Conservation (phyloP, 2,329 filamentous ascomycete species). For the Anthostomella pinea region DNA sequence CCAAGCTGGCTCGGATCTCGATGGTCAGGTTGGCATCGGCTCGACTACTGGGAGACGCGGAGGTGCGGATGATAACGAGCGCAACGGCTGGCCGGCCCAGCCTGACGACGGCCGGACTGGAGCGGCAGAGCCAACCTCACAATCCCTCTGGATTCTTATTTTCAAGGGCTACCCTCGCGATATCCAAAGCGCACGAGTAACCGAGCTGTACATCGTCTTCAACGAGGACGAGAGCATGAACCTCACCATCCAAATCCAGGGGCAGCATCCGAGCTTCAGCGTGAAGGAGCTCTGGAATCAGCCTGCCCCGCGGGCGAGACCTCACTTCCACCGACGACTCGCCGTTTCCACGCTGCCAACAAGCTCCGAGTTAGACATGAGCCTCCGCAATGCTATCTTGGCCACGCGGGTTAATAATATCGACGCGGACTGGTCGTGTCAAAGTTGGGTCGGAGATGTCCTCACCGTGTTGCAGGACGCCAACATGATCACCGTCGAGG, state of each 20-base stretch:
- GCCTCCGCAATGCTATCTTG: constrained; percentile 25
- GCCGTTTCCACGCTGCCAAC: constrained; percentile 26
- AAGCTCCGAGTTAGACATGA: constrained; percentile 19
- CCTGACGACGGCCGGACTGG: constrained; percentile 11
- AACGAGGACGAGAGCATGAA: constrained; percentile 28
- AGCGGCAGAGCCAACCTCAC: constrained; percentile 18
- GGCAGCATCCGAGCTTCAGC: constrained; percentile 24
- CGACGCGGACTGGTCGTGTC: constrained; percentile 27
- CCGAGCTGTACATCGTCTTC: constrained; percentile 29
- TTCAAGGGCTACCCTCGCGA: constrained; percentile 30
- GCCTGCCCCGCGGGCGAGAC: constrained; percentile 23
- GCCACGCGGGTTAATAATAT: constrained; percentile 25
- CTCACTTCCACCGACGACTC: constrained; percentile 27
- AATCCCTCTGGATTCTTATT: constrained; percentile 31
- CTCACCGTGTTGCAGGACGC: constrained; percentile 29
- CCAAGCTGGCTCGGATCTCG: constrained; percentile 12
- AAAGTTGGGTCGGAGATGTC: constrained; percentile 30
- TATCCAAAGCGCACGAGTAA: constrained; percentile 27
- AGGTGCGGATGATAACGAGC: constrained; percentile 15
- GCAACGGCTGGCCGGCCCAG: constrained; percentile 11
- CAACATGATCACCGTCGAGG: constrained; percentile 27
- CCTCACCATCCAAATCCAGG: constrained; percentile 30
- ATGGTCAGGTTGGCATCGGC: constrained; percentile 19
- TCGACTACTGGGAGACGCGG: constrained; percentile 17
- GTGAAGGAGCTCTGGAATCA: constrained; percentile 26